Evolutionary conservation across 768 basidiomycete species (phyloP).

Genomic region (Tulasnella sp.): DNA sequence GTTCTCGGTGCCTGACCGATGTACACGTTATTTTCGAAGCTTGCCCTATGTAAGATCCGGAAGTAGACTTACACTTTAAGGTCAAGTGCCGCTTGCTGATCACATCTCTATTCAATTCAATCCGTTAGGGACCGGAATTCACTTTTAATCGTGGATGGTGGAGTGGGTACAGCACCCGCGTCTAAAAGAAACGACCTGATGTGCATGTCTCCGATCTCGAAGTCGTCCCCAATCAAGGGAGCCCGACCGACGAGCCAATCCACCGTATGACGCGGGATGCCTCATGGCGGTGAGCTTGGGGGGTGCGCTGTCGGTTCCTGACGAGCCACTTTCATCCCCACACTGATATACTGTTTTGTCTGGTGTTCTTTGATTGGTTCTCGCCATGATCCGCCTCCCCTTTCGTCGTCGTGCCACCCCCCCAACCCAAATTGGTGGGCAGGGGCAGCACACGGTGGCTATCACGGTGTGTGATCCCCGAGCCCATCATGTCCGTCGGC

Average conservation of each 20-base stretch:
- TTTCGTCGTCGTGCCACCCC: too few relatives aligned
- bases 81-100: not conserved
- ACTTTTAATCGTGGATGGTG: too few relatives aligned
- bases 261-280: not conserved
- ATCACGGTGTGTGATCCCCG: too few relatives aligned
- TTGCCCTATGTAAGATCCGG: not conserved
- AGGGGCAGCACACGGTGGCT: too few relatives aligned
- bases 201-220: not conserved
- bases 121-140: not conserved
- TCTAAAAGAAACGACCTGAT: not conserved
- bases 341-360: not conserved
- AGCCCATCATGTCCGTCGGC: too few relatives aligned
- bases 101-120: not conserved
- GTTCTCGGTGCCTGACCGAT: not conserved
- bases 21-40: too few relatives aligned
- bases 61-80: not conserved
- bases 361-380: not conserved
- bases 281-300: not conserved
- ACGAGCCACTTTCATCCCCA: not conserved
- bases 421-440: too few relatives aligned
- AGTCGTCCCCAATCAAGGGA: not conserved
- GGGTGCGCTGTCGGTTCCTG: constrained; percentile 4
- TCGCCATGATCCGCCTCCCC: not conserved
- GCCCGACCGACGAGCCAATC: not conserved
- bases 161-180: not conserved